phyloP scores from a whole-genome alignment of 371 early-diverging fungal species.

The Mucor plumbeus region DNA sequence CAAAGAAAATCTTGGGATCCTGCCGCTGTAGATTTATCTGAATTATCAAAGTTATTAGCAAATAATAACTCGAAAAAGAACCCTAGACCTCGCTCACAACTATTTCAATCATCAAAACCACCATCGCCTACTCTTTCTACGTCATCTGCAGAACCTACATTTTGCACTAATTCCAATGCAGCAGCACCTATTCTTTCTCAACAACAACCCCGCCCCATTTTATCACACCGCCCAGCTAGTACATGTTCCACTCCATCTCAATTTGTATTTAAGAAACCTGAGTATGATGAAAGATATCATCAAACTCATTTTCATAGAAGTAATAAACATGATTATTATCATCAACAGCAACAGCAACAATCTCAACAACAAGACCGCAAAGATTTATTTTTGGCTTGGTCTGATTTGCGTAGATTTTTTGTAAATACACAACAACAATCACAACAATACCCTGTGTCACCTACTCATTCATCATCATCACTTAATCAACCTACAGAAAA shows the following conservation, averaged over 20 bases:
- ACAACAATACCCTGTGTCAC: constrained; percentile 24
- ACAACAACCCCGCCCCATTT: constrained; percentile 29
- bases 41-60: constrained; percentile 38
- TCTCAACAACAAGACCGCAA: constrained; percentile 12
- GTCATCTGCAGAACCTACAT: constrained; percentile 39
- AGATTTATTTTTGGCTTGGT: constrained; percentile 41
- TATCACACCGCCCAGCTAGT: constrained; percentile 32
- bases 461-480: constrained; percentile 28
- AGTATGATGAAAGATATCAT: constrained; percentile 38
- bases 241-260: constrained; percentile 36
- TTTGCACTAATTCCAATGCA: constrained; percentile 28
- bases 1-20: constrained; percentile 32
- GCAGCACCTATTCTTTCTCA: constrained; percentile 31
- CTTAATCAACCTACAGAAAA: background rate
- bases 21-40: constrained; percentile 41
- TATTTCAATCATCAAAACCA: constrained; percentile 41
- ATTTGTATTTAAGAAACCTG: constrained; percentile 43
- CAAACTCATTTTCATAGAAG: constrained; percentile 38
- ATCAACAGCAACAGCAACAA: background rate
- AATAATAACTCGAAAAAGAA: constrained; percentile 15
- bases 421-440: constrained; percentile 26
- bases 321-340: background rate
- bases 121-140: constrained; percentile 39
- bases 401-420: constrained; percentile 36
- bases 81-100: constrained; percentile 43